Conservation (phyloP, 108 stramenopile genomes). For the Heterococcus sp. region DNA sequence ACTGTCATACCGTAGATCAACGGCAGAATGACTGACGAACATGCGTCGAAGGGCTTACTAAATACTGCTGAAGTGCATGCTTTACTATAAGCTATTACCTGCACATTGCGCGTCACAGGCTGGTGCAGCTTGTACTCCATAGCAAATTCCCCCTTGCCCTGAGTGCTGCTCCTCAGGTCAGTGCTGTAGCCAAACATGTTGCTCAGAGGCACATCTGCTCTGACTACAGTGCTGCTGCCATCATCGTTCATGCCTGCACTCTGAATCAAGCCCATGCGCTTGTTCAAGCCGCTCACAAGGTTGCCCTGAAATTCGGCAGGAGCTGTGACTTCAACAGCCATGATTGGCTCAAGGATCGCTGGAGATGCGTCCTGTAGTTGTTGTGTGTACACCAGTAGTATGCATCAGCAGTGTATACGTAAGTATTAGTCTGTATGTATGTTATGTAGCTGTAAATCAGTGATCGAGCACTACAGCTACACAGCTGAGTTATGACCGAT, state of each 20-base stretch:
- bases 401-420: background rate
- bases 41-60: too few relatives aligned
- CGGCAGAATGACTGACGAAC: too few relatives aligned
- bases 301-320: constrained; percentile 95
- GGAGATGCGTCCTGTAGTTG: constrained; percentile 62
- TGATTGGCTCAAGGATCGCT: constrained; percentile 87
- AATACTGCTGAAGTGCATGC: constrained; percentile 54
- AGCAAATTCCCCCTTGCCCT: constrained; percentile 90
- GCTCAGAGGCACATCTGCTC: constrained; percentile 65
- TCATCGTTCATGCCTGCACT: constrained; percentile 86
- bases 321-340: constrained; percentile 71
- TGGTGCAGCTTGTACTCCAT: background rate
- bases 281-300: constrained; percentile 85
- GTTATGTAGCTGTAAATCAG: background rate
- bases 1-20: too few relatives aligned
- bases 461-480: background rate
- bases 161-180: constrained; percentile 85
- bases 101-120: background rate
- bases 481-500: background rate
- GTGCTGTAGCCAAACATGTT: constrained; percentile 66
- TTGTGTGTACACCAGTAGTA: background rate
- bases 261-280: constrained; percentile 88
- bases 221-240: constrained; percentile 74
- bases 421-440: background rate
- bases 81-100: background rate